Conservation (phyloP, 2,329 filamentous ascomycete genomes). For the Fusarium buxicola region DNA sequence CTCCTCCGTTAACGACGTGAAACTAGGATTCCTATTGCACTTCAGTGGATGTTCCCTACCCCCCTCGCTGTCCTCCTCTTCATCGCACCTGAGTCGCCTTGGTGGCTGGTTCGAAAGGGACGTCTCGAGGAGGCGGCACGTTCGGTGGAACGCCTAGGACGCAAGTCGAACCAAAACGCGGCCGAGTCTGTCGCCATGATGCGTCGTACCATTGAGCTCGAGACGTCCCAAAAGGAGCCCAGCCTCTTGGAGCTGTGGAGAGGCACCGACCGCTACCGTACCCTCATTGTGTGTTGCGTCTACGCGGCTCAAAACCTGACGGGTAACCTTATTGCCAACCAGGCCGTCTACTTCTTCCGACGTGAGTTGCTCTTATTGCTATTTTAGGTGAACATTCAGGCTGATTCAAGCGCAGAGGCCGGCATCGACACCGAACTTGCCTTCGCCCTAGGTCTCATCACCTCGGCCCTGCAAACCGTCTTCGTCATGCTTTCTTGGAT, state of each 20-base stretch:
- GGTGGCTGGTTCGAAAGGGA: constrained; percentile 66
- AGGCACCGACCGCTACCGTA: constrained; percentile 65
- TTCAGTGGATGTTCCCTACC: constrained; percentile 70
- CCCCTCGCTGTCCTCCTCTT: constrained; percentile 65
- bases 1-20: constrained; percentile 38
- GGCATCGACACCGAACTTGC: constrained; percentile 65
- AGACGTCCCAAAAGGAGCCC: constrained; percentile 57
- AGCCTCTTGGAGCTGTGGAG: constrained; percentile 63
- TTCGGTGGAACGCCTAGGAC: constrained; percentile 60
- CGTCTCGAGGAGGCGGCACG: constrained; percentile 55
- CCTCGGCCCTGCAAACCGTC: constrained; percentile 70
- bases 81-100: constrained; percentile 63
- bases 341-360: constrained; percentile 70
- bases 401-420: constrained; percentile 62
- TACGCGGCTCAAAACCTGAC: constrained; percentile 70
- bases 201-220: constrained; percentile 65
- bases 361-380: constrained; percentile 39
- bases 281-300: constrained; percentile 66
- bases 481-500: constrained; percentile 76
- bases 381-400: neutral
- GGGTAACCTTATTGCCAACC: constrained; percentile 71
- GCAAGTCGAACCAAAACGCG: constrained; percentile 33
- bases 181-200: constrained; percentile 65
- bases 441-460: constrained; percentile 73
- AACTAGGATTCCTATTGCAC: constrained; percentile 62